Conservation (phyloP, 2,329 filamentous ascomycete species). For the Colletotrichum cordylinicola region DNA sequence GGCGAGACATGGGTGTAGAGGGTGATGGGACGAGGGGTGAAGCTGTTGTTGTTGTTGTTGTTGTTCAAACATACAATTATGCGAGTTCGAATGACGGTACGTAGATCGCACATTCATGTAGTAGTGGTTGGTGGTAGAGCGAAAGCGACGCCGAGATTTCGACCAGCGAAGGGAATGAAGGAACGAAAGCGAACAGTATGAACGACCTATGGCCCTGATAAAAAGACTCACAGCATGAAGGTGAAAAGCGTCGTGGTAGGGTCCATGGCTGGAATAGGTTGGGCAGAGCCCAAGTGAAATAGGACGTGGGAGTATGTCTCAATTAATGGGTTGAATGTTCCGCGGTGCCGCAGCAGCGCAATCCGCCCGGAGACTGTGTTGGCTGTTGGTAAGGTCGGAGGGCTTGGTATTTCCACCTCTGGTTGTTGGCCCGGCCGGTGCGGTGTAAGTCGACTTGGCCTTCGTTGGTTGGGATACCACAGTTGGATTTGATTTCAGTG, state of each 20-base stretch:
- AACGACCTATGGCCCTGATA: constrained; percentile 27
- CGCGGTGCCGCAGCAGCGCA: neutral
- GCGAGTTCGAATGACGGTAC: constrained; percentile 1
- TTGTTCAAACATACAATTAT: constrained; percentile 16
- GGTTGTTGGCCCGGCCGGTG: constrained; percentile 7
- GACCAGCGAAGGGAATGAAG: constrained; percentile 19
- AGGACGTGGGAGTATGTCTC: neutral
- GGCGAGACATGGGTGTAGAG: neutral
- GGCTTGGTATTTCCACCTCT: neutral
- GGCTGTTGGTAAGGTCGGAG: neutral
- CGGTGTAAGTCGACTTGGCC: constrained; percentile 17
- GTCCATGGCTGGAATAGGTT: constrained; percentile 49
- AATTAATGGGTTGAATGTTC: neutral
- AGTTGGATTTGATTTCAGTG: constrained; percentile 16
- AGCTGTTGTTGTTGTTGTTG: neutral
- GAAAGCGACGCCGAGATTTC: constrained; percentile 12
- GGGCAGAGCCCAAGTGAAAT: constrained; percentile 9
- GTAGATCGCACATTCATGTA: neutral
- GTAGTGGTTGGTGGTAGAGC: neutral
- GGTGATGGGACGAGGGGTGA: constrained; percentile 4
- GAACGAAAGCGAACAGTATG: constrained; percentile 22
- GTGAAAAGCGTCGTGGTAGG: constrained; percentile 48
- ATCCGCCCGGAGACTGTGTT: neutral
- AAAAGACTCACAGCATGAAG: constrained; percentile 60
- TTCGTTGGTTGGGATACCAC: constrained; percentile 9